Evolutionary conservation across 192 early-diverging fungal genomes (phyloP), one percentile per base, ranked within the genome.

Genomic region (Backusella westeae): DNA sequence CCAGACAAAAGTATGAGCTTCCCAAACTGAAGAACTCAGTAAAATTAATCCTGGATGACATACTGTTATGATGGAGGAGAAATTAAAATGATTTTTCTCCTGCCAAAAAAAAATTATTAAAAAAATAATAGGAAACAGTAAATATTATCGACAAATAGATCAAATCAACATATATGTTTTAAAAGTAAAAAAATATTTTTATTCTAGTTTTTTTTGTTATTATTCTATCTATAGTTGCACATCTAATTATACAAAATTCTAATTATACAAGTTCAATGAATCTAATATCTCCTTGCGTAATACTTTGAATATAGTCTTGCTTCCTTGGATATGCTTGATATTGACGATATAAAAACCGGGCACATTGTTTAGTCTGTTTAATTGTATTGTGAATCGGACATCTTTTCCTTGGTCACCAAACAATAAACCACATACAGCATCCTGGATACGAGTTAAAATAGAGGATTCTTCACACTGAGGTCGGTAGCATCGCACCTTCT

Each of bases 11-110:
- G 32, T 32, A 49, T 93, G 87, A 6, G 93, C 88, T 71, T 94
- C 90, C 82, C 96, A 93, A 39, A 89, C 87, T 42, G 81, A 79
- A 36, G 96, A 96, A 63, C 88, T 88, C 63, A 98, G 73, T 63
- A 97, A 67, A 12, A 90, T 93, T 66, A 93, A 93, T n/a, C 95
- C 96, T 52, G 90, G 85, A 72, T 91, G 90, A 59, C 91, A 89
- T 29, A 95, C 89, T 8, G 89, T 88, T 79, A 93, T 86, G 41
- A 94, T 86, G 68, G 89, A 81, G 42, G 91, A 84, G 67, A 78
- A 82, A 56, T 76, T 82, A 14, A 52, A 19, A 52, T 52, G 17
- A 19, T 52, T 52, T 2, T 52, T 19, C 49, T 52, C 4, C 15
- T 52, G 42, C 14, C 5, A 44, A 44, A 44, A 42, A 42, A 39